Percentiles rank a stretch among this genome's conserved stretches.
Evolutionary conservation across 2,329 filamentous ascomycete species (phyloP).

Genomic region (Dryadomyces quercivorus): DNA sequence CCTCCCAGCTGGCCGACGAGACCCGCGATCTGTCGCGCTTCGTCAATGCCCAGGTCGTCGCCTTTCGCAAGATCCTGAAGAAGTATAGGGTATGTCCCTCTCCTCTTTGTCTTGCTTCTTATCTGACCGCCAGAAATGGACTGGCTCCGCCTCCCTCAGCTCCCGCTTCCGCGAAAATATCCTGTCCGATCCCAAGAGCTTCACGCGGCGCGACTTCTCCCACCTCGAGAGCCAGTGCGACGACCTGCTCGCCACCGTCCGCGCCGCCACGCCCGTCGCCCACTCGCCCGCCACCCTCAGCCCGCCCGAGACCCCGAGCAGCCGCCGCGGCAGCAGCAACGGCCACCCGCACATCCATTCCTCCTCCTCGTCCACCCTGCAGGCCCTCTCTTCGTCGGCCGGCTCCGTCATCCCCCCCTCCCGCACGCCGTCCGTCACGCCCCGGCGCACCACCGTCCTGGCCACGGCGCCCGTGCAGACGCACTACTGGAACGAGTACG

Average conservation of each 20-base stretch:
- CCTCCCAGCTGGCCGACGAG: slow-evolving; percentile 54
- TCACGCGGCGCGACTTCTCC: slow-evolving; percentile 54
- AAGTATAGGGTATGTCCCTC: slow-evolving; percentile 54
- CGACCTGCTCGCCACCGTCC: slow-evolving; percentile 34
- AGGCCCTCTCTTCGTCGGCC: slow-evolving; percentile 10
- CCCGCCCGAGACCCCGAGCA: background rate
- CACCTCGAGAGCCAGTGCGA: slow-evolving; percentile 37
- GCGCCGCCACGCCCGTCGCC: slow-evolving; percentile 28
- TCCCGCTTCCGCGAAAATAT: slow-evolving; percentile 55
- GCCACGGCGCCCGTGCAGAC: slow-evolving; percentile 15
- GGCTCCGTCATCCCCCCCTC: slow-evolving; percentile 2
- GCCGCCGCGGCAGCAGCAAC: slow-evolving; percentile 8
- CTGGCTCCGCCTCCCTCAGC: slow-evolving; percentile 53
- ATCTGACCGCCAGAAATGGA: slow-evolving; percentile 54
- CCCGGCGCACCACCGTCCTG: slow-evolving; percentile 2
- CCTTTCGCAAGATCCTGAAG: slow-evolving; percentile 68
- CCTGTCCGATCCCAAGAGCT: slow-evolving; percentile 55
- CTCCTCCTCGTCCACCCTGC: slow-evolving; percentile 12
- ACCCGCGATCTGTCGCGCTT: slow-evolving; percentile 60
- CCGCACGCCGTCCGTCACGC: background rate
- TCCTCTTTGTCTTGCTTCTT: background rate
- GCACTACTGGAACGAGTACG: slow-evolving; percentile 79
- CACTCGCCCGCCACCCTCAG: slow-evolving; percentile 17
- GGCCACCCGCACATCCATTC: slow-evolving; percentile 9
- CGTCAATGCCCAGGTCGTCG: slow-evolving; percentile 58